phyloP scores from a whole-genome alignment of 164 flowering plant genomes.

The Nelumbo lutea region DNA sequence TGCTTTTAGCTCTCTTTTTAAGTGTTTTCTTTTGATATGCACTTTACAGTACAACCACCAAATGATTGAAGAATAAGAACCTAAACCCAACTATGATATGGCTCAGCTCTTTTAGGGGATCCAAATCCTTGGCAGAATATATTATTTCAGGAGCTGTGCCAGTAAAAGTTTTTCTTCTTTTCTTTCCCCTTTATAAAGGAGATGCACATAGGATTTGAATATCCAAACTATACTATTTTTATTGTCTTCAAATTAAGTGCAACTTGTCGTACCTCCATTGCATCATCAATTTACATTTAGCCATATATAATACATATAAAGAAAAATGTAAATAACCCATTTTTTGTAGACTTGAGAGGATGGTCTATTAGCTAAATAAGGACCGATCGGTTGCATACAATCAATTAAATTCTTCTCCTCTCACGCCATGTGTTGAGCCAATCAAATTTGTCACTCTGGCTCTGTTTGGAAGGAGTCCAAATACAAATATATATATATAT shows the following conservation, averaged over 20 bases:
- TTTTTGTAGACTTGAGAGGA: too few species aligned
- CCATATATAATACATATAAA: too few species aligned
- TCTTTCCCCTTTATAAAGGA: constrained; percentile 11
- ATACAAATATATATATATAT: too few species aligned
- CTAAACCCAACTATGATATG: constrained; percentile 7
- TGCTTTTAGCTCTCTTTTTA: neutral
- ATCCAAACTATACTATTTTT: constrained; percentile 12
- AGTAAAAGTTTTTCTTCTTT: constrained; percentile 12
- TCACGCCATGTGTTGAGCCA: too few species aligned
- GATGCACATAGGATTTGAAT: constrained; percentile 16
- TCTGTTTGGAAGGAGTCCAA: too few species aligned
- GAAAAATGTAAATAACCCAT: too few species aligned
- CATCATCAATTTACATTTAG: neutral
- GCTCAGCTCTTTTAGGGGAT: constrained; percentile 13
- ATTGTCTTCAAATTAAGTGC: constrained; percentile 6
- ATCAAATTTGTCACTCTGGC: too few species aligned
- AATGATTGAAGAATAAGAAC: constrained; percentile 23
- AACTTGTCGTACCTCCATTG: constrained; percentile 7
- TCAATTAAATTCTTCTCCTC: too few species aligned
- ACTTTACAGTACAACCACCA: neutral
- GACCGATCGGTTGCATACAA: too few species aligned
- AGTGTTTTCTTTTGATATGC: neutral
- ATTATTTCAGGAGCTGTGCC: constrained; percentile 7
- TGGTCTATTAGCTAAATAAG: too few species aligned
- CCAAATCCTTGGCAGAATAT: constrained; percentile 22